These are phyloP conservation scores for Phaseolus coccineus DNA, from an alignment of 331 rosid genomes.

Conservation along the genomic window DNA sequence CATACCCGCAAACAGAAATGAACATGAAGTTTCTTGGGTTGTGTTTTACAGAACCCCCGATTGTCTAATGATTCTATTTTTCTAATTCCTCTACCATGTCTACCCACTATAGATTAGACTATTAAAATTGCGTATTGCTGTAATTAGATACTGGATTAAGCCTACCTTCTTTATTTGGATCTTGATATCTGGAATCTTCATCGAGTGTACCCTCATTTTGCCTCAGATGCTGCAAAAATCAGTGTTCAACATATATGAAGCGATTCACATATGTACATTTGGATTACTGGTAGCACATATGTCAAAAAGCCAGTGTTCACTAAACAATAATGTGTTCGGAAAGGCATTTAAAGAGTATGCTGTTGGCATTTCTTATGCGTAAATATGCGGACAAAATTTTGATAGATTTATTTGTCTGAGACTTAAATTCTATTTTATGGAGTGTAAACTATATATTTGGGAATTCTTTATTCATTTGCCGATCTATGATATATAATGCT, in stretches of 20 bases:
- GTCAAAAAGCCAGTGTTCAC: background rate
- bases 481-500: conserved; percentile 4
- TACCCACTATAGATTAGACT: background rate
- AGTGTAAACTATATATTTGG: conserved; percentile 1
- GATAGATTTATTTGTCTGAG: background rate
- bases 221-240: conserved; percentile 61
- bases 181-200: conserved; percentile 45
- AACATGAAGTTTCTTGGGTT: conserved; percentile 28
- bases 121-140: conserved; percentile 31
- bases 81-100: conserved; percentile 25
- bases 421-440: conserved; percentile 1
- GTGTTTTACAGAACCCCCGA: conserved; percentile 15
- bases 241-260: conserved; percentile 31
- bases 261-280: background rate
- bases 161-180: conserved; percentile 63
- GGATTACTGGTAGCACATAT: background rate
- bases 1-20: background rate
- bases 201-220: conserved; percentile 46
- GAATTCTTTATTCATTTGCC: conserved; percentile 1
- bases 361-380: background rate
- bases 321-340: background rate
- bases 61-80: conserved; percentile 9
- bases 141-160: conserved; percentile 29
- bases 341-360: background rate
- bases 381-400: conserved; percentile 10